Evolutionary conservation across 2,329 filamentous ascomycete species (phyloP).

Genomic region (Aspergillus flavus): DNA sequence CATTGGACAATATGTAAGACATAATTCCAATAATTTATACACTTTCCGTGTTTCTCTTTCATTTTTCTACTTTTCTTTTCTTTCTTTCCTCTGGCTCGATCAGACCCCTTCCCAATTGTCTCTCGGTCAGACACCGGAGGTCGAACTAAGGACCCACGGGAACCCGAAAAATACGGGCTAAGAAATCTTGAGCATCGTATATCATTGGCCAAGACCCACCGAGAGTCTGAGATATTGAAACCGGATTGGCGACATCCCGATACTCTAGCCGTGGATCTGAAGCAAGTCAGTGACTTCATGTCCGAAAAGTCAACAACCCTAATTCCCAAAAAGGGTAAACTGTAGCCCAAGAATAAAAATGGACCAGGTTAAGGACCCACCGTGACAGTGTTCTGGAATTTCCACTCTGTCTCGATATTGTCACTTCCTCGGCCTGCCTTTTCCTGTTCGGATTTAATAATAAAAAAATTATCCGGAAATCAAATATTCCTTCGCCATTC

Average conservation of each 20-base stretch:
- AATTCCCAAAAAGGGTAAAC: neutral
- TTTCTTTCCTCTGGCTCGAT: neutral
- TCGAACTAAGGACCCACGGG: neutral
- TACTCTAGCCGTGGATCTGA: neutral
- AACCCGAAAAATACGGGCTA: constrained; percentile 1
- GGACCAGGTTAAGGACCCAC: neutral
- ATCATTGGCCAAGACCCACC: neutral
- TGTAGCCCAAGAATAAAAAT: neutral
- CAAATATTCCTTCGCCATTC: neutral
- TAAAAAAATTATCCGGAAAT: neutral
- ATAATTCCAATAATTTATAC: neutral
- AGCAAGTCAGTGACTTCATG: neutral
- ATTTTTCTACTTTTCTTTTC: neutral
- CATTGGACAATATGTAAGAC: neutral
- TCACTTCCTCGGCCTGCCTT: neutral
- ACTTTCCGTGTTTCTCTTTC: neutral
- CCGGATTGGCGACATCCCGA: neutral
- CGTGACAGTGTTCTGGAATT: constrained; percentile 4
- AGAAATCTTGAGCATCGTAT: neutral
- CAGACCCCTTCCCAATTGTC: neutral
- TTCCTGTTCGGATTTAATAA: neutral
- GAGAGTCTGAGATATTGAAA: neutral
- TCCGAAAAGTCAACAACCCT: neutral
- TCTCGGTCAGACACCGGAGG: constrained; percentile 4
- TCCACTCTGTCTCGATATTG: neutral